phyloP scores from a whole-genome alignment of 148 eudicot genomes.

The Vaccinium macrocarpon region DNA sequence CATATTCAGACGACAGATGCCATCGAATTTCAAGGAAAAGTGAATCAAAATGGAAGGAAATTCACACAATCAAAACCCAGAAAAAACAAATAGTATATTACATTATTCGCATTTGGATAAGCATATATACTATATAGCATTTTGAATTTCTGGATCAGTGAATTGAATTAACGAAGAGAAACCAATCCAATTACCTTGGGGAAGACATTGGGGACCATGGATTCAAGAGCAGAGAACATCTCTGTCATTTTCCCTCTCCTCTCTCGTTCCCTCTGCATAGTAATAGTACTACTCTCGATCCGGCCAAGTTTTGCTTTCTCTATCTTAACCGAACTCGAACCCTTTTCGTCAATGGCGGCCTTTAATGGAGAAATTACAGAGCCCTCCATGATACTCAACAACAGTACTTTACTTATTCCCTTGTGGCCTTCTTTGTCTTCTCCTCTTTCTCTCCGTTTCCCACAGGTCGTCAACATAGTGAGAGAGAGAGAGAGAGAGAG shows the following conservation, averaged over 20 bases:
- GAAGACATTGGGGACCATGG: conserved; percentile 32
- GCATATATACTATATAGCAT: too few species aligned
- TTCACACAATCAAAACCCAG: not conserved
- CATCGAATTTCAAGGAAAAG: not conserved
- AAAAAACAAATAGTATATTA: too few species aligned
- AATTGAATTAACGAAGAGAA: not conserved
- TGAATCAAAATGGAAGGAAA: not conserved
- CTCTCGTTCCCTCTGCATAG: conserved; percentile 8
- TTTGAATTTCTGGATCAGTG: too few species aligned
- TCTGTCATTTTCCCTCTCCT: conserved; percentile 31
- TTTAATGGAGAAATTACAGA: conserved; percentile 21
- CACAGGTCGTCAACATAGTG: not conserved
- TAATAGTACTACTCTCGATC: not conserved
- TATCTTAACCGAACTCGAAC: conserved; percentile 16
- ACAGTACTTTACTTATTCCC: not conserved
- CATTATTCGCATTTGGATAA: too few species aligned
- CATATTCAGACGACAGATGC: not conserved
- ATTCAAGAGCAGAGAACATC: conserved; percentile 28
- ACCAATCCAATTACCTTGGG: conserved; percentile 14
- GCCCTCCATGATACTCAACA: conserved; percentile 22
- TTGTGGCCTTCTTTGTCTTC: conserved; percentile 10
- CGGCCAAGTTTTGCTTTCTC: not conserved
- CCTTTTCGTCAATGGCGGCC: not conserved
- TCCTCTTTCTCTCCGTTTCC: not conserved
- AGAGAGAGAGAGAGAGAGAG: not conserved